Evolutionary conservation across 2,329 filamentous ascomycete species (phyloP).

Genomic region (Diaporthe sp.): DNA sequence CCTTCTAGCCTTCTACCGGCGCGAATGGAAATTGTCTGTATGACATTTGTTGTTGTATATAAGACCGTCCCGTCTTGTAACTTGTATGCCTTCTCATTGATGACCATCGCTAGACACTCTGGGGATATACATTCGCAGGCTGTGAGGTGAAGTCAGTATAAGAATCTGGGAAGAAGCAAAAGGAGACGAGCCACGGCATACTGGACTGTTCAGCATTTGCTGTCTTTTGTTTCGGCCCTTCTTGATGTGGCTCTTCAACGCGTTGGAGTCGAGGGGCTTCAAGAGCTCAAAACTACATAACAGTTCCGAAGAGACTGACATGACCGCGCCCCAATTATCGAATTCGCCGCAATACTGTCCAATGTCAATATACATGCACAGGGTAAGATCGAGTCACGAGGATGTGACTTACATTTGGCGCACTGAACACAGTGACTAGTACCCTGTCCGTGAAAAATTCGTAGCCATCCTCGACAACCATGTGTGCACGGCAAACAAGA

Average conservation of each 20-base stretch:
- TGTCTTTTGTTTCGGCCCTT: conserved; percentile 96
- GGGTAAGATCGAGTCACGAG: neutral
- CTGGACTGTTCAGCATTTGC: conserved; percentile 95
- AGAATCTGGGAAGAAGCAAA: neutral
- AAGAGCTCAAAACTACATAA: conserved; percentile 97
- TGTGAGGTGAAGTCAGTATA: conserved; percentile 20
- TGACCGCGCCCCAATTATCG: conserved; percentile 98
- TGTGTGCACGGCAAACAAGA: conserved; percentile 95
- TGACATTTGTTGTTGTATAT: conserved; percentile 15
- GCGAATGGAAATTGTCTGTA: conserved; percentile 29
- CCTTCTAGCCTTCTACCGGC: conserved; percentile 40
- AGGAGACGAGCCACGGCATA: conserved; percentile 65
- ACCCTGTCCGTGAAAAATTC: conserved; percentile 98
- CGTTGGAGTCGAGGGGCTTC: conserved; percentile 95
- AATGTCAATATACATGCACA: conserved; percentile 44
- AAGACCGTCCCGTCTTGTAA: conserved; percentile 15
- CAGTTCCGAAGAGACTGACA: conserved; percentile 95
- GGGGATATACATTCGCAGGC: conserved; percentile 42
- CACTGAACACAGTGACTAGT: conserved; percentile 96
- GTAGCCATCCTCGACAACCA: conserved; percentile 99
- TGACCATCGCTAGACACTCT: conserved; percentile 40
- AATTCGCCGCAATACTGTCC: conserved; percentile 96
- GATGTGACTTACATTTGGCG: conserved; percentile 85
- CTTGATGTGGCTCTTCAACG: conserved; percentile 98
- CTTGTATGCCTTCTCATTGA: conserved; percentile 12